phyloP scores from a whole-genome alignment of 768 basidiomycete genomes.

The Fomitopsis serialis region DNA sequence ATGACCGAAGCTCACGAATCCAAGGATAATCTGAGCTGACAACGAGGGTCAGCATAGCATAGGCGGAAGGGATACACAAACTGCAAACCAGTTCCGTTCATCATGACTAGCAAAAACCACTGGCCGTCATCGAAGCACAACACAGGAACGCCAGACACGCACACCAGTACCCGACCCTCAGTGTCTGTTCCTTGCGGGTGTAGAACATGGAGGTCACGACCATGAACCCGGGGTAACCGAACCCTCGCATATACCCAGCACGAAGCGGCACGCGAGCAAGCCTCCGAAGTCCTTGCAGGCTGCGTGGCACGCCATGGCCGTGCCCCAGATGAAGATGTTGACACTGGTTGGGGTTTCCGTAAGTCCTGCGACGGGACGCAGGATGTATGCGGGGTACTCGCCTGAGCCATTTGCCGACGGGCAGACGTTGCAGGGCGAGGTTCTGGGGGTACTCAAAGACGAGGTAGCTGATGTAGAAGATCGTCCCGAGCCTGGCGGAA shows the following conservation, averaged over 20 bases:
- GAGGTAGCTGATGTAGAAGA: slow-evolving; percentile 70
- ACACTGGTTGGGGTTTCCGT: slow-evolving; percentile 30
- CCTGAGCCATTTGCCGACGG: slow-evolving; percentile 83
- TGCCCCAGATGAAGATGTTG: slow-evolving; percentile 64
- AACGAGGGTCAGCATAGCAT: neutral
- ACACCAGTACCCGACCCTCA: slow-evolving; percentile 76
- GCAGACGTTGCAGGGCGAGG: slow-evolving; percentile 65
- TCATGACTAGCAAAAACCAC: slow-evolving; percentile 42
- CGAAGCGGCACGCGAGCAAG: slow-evolving; percentile 55
- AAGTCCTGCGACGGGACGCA: neutral
- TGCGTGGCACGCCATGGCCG: slow-evolving; percentile 56
- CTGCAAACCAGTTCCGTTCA: slow-evolving; percentile 61
- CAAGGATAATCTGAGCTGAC: slow-evolving; percentile 63
- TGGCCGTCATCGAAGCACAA: neutral
- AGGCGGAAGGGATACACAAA: neutral
- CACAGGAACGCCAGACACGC: slow-evolving; percentile 18
- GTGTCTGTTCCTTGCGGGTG: slow-evolving; percentile 63
- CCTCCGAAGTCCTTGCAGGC: slow-evolving; percentile 69
- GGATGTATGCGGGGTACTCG: slow-evolving; percentile 25
- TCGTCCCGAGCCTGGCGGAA: slow-evolving; percentile 58
- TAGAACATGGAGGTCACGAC: slow-evolving; percentile 79
- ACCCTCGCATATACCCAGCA: slow-evolving; percentile 72
- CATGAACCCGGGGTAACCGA: slow-evolving; percentile 72
- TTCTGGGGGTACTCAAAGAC: slow-evolving; percentile 74
- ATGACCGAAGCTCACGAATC: slow-evolving; percentile 63